These are phyloP conservation scores for Herpetomonas tarakana DNA, from an alignment of 208 protist species.

Conservation along the genomic window DNA sequence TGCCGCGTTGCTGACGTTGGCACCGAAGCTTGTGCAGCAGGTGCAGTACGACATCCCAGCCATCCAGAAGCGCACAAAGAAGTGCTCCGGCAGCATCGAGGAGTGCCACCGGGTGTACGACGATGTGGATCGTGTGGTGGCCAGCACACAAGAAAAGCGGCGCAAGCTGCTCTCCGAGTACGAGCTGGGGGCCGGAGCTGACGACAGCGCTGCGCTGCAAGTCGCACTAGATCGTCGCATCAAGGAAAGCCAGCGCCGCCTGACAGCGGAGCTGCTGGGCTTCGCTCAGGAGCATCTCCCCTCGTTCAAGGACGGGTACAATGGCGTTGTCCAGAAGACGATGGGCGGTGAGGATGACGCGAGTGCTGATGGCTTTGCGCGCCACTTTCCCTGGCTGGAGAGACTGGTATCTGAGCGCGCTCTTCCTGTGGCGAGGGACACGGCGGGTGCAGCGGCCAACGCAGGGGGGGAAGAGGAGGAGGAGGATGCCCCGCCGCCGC, in stretches of 20 bases:
- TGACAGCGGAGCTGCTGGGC: slow-evolving; percentile 25
- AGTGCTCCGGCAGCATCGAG: slow-evolving; percentile 29
- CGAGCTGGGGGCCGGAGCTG: slow-evolving; percentile 16
- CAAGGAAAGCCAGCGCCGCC: slow-evolving; percentile 9
- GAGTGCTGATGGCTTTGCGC: slow-evolving; percentile 22
- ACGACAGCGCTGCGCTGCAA: slow-evolving; percentile 12
- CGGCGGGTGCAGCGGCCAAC: neutral
- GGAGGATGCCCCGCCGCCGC: slow-evolving; percentile 10
- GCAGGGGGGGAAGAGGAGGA: slow-evolving; percentile 2
- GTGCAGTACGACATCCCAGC: slow-evolving; percentile 75
- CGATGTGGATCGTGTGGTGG: slow-evolving; percentile 31
- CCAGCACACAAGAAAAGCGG: slow-evolving; percentile 31
- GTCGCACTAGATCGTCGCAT: slow-evolving; percentile 37
- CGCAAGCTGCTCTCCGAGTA: slow-evolving; percentile 32
- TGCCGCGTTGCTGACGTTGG: slow-evolving; percentile 29
- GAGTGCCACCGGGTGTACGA: slow-evolving; percentile 56
- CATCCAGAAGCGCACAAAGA: slow-evolving; percentile 53
- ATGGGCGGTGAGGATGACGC: slow-evolving; percentile 26
- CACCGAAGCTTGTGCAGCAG: slow-evolving; percentile 50
- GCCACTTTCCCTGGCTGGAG: slow-evolving; percentile 64
- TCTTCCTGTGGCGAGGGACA: neutral
- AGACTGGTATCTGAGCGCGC: slow-evolving; percentile 21
- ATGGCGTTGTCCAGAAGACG: slow-evolving; percentile 16
- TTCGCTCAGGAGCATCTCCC: slow-evolving; percentile 25
- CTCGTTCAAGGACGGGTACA: slow-evolving; percentile 37